phyloP scores from a whole-genome alignment of 2,329 filamentous ascomycete species.

The Xylariales sp. region DNA sequence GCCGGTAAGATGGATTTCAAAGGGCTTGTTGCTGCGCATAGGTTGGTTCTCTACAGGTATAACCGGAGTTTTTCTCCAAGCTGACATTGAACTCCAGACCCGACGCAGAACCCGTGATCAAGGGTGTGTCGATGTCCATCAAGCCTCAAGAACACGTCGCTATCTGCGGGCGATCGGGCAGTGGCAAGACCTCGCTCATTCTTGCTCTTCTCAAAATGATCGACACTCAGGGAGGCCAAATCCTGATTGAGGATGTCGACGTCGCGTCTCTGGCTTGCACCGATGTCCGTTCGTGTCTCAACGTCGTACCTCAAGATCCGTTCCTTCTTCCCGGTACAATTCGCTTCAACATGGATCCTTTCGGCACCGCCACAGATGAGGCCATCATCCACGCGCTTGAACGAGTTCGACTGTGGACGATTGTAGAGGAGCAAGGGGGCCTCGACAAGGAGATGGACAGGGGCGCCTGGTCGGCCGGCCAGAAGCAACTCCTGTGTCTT shows the following conservation, averaged over 20 bases:
- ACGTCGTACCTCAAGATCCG: slow-evolving; percentile 15
- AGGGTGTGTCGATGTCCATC: slow-evolving; percentile 8
- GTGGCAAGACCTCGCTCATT: slow-evolving; percentile 14
- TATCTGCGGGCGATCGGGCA: slow-evolving; percentile 14
- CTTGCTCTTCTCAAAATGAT: slow-evolving; percentile 14
- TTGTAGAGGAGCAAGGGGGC: slow-evolving; percentile 7
- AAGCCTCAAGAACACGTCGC: slow-evolving; percentile 11
- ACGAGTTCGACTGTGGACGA: slow-evolving; percentile 9
- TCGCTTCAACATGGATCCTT: slow-evolving; percentile 16
- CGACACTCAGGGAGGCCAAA: slow-evolving; percentile 9
- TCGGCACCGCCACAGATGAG: slow-evolving; percentile 2
- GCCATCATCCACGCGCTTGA: slow-evolving; percentile 8
- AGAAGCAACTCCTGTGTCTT: slow-evolving; percentile 17
- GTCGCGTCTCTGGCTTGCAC: slow-evolving; percentile 3
- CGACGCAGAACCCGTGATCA: slow-evolving; percentile 9
- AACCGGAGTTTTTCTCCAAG: background rate
- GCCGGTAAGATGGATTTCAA: background rate
- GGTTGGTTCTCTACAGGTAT: background rate
- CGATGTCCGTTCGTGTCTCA: slow-evolving; percentile 12
- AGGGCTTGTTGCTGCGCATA: background rate
- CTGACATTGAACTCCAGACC: background rate
- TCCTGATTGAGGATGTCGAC: slow-evolving; percentile 13
- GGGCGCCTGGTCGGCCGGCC: slow-evolving; percentile 10
- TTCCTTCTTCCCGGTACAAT: slow-evolving; percentile 15
- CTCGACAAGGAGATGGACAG: slow-evolving; percentile 9